These are phyloP conservation scores for Malus orientalis DNA, from an alignment of 306 rosid species.

Conservation along the genomic window DNA sequence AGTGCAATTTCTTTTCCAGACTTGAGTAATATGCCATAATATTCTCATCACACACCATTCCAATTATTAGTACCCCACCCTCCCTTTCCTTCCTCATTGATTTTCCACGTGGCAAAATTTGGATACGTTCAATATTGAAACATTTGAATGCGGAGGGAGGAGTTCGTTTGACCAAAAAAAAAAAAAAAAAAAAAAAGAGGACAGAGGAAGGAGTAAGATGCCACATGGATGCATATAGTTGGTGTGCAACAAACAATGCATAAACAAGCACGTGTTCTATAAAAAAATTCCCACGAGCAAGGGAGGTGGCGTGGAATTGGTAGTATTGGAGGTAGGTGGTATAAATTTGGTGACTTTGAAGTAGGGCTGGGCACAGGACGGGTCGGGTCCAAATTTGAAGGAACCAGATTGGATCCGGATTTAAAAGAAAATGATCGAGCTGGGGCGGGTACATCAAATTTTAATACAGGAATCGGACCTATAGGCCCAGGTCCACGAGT, in stretches of 20 bases:
- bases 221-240: neutral
- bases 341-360: neutral
- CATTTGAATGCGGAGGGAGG: no score
- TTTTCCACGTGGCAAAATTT: neutral
- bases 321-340: slow-evolving; percentile 24
- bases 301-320: neutral
- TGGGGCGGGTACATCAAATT: no score
- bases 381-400: no score
- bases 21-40: neutral
- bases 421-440: no score
- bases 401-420: no score
- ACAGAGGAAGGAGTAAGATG: neutral
- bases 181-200: no score
- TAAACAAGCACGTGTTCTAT: neutral
- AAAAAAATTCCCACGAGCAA: neutral
- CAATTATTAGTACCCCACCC: neutral
- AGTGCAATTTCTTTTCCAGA: no score
- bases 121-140: neutral
- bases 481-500: rapidly evolving
- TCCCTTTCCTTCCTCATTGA: neutral
- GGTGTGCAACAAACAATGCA: neutral
- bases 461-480: no score
- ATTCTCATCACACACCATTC: neutral
- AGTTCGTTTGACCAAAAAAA: no score
- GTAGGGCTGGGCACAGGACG: no score